Percentiles rank a stretch among this genome's conserved stretches.
These are phyloP conservation scores for Pseudocercospora vitis DNA, from an alignment of 2,329 filamentous ascomycete species.

Conservation along the genomic window DNA sequence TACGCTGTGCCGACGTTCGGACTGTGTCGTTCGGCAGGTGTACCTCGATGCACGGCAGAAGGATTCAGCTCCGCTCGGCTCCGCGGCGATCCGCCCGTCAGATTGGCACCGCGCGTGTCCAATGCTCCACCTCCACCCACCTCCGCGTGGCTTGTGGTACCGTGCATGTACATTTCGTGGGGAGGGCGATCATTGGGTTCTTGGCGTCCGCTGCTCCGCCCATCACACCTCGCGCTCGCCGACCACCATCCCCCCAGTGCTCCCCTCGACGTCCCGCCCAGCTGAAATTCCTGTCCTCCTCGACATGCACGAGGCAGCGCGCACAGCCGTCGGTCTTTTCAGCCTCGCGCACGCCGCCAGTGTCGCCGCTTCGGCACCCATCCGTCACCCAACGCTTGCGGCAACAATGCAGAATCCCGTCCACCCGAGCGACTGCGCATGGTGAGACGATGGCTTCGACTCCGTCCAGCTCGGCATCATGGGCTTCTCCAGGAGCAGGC, in stretches of 20 bases:
- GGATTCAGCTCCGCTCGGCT: not conserved
- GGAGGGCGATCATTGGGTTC: no score
- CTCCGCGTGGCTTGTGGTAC: no score
- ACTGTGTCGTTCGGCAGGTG: no score
- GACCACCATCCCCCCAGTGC: no score
- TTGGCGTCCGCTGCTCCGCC: no score
- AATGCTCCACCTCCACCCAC: no score
- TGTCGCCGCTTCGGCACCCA: not conserved
- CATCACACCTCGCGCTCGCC: no score
- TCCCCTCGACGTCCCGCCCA: not conserved
- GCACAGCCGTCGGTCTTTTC: not conserved
- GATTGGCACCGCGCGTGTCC: not conserved
- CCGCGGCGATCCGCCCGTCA: no score
- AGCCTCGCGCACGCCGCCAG: not conserved
- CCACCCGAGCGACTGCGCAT: no score
- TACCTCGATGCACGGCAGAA: not conserved
- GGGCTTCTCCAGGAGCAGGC: slow-evolving; percentile 32
- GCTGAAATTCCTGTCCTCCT: not conserved
- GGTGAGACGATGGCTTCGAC: slow-evolving; percentile 1
- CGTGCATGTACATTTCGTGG: no score
- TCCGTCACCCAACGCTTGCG: not conserved
- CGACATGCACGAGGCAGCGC: not conserved
- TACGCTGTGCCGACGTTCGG: no score
- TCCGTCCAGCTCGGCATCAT: slow-evolving; percentile 23
- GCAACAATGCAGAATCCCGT: not conserved